Evolutionary conservation across 164 flowering plant species (phyloP).

Genomic region (Tinospora cordifolia): DNA sequence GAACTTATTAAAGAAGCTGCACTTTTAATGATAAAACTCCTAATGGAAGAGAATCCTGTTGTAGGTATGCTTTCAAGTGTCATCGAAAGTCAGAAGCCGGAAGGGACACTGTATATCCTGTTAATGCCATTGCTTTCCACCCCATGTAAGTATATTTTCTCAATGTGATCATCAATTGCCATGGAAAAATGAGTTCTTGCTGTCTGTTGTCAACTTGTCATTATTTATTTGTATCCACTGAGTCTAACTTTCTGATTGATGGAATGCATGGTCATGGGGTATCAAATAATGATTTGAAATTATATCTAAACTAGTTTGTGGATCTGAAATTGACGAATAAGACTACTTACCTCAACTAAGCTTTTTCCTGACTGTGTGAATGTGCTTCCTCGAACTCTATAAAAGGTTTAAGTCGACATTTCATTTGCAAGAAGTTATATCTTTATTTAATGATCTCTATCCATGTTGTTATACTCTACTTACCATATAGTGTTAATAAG

Average conservation of each 20-base stretch:
- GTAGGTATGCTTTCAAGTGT: conserved; percentile 97
- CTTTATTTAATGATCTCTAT: too few relatives aligned
- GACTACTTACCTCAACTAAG: too few relatives aligned
- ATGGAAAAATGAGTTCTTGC: not conserved
- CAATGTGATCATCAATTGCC: not conserved
- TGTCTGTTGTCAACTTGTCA: not conserved
- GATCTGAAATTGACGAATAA: too few relatives aligned
- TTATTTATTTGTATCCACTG: not conserved
- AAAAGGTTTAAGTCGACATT: too few relatives aligned
- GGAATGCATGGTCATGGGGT: not conserved
- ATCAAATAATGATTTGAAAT: too few relatives aligned
- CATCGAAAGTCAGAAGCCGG: conserved; percentile 94
- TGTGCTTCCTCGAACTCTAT: too few relatives aligned
- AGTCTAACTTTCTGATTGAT: not conserved
- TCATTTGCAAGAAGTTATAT: too few relatives aligned
- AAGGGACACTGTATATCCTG: conserved; percentile 88
- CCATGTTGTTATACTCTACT: too few relatives aligned
- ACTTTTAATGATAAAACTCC: not conserved
- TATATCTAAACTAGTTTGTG: too few relatives aligned
- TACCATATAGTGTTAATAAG: too few relatives aligned
- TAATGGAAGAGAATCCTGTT: conserved; percentile 11
- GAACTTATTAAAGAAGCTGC: not conserved
- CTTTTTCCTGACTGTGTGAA: too few relatives aligned
- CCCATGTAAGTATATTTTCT: conserved; percentile 58
- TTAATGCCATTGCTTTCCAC: conserved; percentile 89